These are phyloP conservation scores for Amanita brunnescens DNA, from an alignment of 768 basidiomycete genomes.

Conservation along the genomic window DNA sequence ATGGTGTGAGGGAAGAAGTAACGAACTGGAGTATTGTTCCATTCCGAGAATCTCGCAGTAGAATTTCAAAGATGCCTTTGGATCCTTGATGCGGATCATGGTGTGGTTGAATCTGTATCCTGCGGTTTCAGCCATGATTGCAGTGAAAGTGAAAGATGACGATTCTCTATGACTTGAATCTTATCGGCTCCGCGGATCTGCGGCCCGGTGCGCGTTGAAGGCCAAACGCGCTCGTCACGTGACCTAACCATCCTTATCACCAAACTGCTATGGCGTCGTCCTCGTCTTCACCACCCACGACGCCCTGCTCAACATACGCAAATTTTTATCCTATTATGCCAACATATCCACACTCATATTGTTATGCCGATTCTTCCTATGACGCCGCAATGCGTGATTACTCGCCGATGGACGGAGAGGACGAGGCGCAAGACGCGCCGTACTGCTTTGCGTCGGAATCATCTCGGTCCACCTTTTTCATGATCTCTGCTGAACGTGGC, in stretches of 20 bases:
- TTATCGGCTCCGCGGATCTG: not conserved
- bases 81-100: constrained; percentile 86
- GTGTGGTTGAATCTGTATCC: constrained; percentile 80
- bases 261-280: constrained; percentile 30
- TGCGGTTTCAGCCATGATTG: constrained; percentile 57
- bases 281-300: not conserved
- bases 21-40: constrained; percentile 55
- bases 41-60: constrained; percentile 77
- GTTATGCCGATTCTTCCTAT: not conserved
- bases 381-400: not conserved
- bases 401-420: constrained; percentile 8
- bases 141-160: not conserved
- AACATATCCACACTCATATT: not conserved
- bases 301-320: not conserved
- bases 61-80: constrained; percentile 71
- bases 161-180: not conserved
- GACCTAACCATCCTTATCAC: constrained; percentile 33
- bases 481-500: constrained; percentile 49
- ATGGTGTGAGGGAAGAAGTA: not conserved
- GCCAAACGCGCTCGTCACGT: constrained; percentile 30
- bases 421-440: constrained; percentile 24
- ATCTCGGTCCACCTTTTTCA: constrained; percentile 42
- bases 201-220: constrained; percentile 28
- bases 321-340: not conserved
- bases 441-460: constrained; percentile 21